These are phyloP conservation scores for Babesia sp. DNA, from an alignment of 169 alveolate species.

Conservation along the genomic window DNA sequence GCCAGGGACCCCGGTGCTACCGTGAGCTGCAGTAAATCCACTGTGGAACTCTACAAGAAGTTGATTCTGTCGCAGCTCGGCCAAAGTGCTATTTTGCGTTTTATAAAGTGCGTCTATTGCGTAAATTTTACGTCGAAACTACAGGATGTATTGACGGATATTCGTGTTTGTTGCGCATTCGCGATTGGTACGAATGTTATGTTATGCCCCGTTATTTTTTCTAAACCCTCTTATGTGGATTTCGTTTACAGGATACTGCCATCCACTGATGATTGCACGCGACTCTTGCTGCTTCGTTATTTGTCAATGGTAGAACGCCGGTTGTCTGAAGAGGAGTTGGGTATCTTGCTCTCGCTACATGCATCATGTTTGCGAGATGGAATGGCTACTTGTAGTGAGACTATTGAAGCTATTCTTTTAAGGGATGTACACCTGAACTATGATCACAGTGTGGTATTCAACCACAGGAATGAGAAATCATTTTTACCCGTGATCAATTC, in stretches of 20 bases:
- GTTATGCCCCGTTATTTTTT: conserved; percentile 8
- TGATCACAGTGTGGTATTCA: conserved; percentile 17
- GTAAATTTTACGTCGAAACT: conserved; percentile 43
- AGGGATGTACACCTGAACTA: conserved; percentile 9
- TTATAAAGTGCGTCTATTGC: conserved; percentile 32
- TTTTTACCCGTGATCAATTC: conserved; percentile 5
- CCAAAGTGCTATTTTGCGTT: conserved; percentile 8
- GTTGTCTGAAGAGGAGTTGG: conserved; percentile 16
- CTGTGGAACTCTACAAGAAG: conserved; percentile 52
- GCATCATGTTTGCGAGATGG: neutral
- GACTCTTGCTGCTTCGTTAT: conserved; percentile 31
- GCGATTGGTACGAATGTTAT: conserved; percentile 8
- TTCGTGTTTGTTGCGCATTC: conserved; percentile 41
- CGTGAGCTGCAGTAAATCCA: conserved; percentile 25
- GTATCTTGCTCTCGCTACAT: conserved; percentile 16
- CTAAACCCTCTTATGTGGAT: neutral
- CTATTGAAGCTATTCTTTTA: conserved; percentile 11
- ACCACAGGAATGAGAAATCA: conserved; percentile 14
- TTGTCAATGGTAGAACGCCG: conserved; percentile 1
- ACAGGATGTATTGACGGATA: conserved; percentile 44
- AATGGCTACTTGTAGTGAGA: neutral
- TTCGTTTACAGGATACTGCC: conserved; percentile 17
- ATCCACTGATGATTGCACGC: neutral
- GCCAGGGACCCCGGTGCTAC: conserved; percentile 10
- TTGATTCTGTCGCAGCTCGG: conserved; percentile 32